phyloP scores from a whole-genome alignment of 2,329 filamentous ascomycete genomes.

The Ascosphaera acerosa region DNA sequence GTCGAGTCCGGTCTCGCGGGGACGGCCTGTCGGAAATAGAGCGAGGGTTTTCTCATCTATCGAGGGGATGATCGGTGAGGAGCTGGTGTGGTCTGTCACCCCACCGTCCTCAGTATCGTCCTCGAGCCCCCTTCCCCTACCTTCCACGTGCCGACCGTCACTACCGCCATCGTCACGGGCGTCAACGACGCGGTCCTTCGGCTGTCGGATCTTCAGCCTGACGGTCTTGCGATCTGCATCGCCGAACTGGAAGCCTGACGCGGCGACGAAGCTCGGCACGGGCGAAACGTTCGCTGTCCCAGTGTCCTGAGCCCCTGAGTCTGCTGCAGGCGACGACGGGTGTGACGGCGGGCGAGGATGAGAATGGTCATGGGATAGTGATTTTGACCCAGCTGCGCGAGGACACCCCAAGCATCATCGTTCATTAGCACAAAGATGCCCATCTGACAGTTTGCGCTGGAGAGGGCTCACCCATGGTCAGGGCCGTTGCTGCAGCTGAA shows the following conservation, averaged over 20 bases:
- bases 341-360: constrained; percentile 2
- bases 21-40: constrained; percentile 57
- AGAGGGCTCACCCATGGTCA: too few relatives aligned
- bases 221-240: constrained; percentile 20
- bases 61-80: constrained; percentile 22
- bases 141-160: too few relatives aligned
- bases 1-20: constrained; percentile 55
- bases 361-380: too few relatives aligned
- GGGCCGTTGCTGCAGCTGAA: too few relatives aligned
- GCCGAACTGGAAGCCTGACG: constrained; percentile 21
- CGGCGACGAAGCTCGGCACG: constrained; percentile 19
- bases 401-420: too few relatives aligned
- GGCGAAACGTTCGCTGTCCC: too few relatives aligned
- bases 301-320: constrained; percentile 10
- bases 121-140: constrained; percentile 1
- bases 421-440: too few relatives aligned
- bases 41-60: constrained; percentile 53
- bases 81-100: constrained; percentile 8
- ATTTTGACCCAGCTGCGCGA: too few relatives aligned
- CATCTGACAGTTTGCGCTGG: too few relatives aligned
- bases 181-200: constrained; percentile 14
- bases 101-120: not conserved
- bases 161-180: constrained; percentile 1
- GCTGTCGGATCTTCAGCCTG: constrained; percentile 22
- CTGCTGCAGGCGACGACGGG: constrained; percentile 5